Evolutionary conservation across 2,329 filamentous ascomycete genomes (phyloP).

Genomic region (Amauroascus niger): DNA sequence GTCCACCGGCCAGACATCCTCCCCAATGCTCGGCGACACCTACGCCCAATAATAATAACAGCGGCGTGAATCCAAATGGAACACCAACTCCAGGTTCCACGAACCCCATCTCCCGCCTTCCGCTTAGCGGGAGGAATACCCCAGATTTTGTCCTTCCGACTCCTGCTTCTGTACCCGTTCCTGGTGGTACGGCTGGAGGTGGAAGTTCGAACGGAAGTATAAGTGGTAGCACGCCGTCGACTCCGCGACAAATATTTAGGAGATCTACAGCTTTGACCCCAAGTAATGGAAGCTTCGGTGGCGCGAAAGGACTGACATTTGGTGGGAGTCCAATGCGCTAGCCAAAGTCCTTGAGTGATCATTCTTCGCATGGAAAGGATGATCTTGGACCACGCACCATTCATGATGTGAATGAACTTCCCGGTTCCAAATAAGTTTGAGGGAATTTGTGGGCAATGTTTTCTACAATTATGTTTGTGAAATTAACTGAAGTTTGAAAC

Average conservation of each 20-base stretch:
- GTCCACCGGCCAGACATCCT: slow-evolving; percentile 40
- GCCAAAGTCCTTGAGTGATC: not conserved
- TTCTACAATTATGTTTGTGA: not conserved
- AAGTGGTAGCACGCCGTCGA: slow-evolving; percentile 29
- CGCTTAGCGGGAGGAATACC: slow-evolving; percentile 33
- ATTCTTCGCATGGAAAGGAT: not conserved
- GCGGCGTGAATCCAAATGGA: slow-evolving; percentile 12
- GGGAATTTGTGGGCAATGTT: not conserved
- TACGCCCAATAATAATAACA: not conserved
- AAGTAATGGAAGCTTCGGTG: slow-evolving; percentile 33
- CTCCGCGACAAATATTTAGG: slow-evolving; percentile 35
- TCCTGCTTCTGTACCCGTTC: not conserved
- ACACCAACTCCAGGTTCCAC: not conserved
- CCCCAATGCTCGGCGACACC: not conserved
- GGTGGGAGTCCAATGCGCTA: slow-evolving; percentile 16
- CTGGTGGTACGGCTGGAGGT: slow-evolving; percentile 11
- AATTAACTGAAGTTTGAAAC: not conserved
- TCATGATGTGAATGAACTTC: not conserved
- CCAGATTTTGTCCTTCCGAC: slow-evolving; percentile 23
- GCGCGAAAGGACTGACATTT: slow-evolving; percentile 16
- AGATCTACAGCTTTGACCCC: slow-evolving; percentile 36
- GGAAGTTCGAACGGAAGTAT: slow-evolving; percentile 16
- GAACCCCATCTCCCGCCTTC: slow-evolving; percentile 4
- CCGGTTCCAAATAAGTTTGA: not conserved
- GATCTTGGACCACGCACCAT: not conserved